These are phyloP conservation scores for Spiromastix sp. DNA, from an alignment of 2,329 filamentous ascomycete species.

Conservation along the genomic window DNA sequence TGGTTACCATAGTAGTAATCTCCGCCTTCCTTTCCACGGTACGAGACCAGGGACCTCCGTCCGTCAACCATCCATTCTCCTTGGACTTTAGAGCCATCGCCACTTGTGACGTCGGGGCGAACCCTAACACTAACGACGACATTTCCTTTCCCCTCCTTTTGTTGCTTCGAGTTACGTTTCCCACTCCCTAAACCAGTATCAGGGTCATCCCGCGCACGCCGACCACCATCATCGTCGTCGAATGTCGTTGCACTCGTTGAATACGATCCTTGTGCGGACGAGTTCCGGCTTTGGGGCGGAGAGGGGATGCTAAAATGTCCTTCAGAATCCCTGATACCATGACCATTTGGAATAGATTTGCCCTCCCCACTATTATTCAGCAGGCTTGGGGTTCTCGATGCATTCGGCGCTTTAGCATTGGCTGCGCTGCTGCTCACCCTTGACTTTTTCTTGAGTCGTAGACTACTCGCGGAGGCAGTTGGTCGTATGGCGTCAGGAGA, in stretches of 20 bases:
- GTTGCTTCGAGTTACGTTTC: conserved; percentile 22
- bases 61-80: conserved; percentile 90
- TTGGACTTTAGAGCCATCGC: conserved; percentile 53
- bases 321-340: conserved; percentile 58
- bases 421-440: conserved; percentile 45
- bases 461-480: conserved; percentile 19
- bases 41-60: conserved; percentile 69
- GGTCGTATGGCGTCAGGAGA: conserved; percentile 37
- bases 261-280: conserved; percentile 85
- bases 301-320: conserved; percentile 68
- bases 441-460: conserved; percentile 46
- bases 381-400: conserved; percentile 55
- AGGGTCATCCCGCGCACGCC: conserved; percentile 21
- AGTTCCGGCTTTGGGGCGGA: conserved; percentile 78
- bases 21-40: conserved; percentile 78
- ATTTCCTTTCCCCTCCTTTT: conserved; percentile 77
- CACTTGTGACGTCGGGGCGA: conserved; percentile 65
- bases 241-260: conserved; percentile 83
- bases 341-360: conserved; percentile 55
- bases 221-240: conserved; percentile 59
- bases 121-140: conserved; percentile 93
- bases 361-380: conserved; percentile 70
- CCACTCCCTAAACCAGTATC: conserved; percentile 17
- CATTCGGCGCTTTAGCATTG: conserved; percentile 32
- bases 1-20: conserved; percentile 77